A percentile compares a stretch with the other conserved stretches of the same genome.
Conservation (phyloP, 139 green algal species). For the Chlamydomonas asymmetrica region DNA sequence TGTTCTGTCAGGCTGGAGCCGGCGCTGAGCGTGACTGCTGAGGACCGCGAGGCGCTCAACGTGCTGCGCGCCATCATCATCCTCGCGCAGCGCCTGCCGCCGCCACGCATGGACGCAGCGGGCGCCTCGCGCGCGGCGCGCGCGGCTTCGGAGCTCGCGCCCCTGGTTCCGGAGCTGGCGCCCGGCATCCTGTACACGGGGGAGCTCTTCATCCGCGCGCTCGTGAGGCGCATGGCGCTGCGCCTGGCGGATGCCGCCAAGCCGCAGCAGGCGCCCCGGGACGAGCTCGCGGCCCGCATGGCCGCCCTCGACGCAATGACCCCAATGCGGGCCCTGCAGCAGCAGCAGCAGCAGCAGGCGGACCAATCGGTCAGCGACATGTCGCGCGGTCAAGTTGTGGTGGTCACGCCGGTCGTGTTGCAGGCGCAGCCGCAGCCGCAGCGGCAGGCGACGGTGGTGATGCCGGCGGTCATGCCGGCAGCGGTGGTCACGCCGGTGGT, state of each 20-base stretch:
- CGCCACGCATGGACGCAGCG: not conserved
- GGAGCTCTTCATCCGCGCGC: constrained; percentile 52
- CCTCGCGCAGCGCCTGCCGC: constrained; percentile 20
- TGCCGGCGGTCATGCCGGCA: not conserved
- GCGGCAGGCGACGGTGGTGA: not conserved
- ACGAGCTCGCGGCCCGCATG: not conserved
- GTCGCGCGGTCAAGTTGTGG: no score
- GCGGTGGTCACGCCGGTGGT: no score
- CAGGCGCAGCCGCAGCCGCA: not conserved
- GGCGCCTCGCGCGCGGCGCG: constrained; percentile 8
- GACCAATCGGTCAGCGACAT: no score
- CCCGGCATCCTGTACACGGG: constrained; percentile 56
- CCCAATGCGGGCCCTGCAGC: no score
- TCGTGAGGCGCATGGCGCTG: constrained; percentile 36
- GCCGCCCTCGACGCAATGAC: no score
- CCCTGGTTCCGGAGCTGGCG: constrained; percentile 65
- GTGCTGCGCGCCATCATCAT: constrained; percentile 33
- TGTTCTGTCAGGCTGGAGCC: constrained; percentile 38
- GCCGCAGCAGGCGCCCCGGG: not conserved
- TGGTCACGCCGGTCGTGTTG: no score
- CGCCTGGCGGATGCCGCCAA: constrained; percentile 38
- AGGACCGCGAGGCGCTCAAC: constrained; percentile 64
- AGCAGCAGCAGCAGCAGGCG: no score
- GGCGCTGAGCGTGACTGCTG: constrained; percentile 38
- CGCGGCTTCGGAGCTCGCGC: constrained; percentile 45